These are phyloP conservation scores for Sabuloglossum arenarium DNA, from an alignment of 495 filamentous ascomycete genomes.

Conservation along the genomic window DNA sequence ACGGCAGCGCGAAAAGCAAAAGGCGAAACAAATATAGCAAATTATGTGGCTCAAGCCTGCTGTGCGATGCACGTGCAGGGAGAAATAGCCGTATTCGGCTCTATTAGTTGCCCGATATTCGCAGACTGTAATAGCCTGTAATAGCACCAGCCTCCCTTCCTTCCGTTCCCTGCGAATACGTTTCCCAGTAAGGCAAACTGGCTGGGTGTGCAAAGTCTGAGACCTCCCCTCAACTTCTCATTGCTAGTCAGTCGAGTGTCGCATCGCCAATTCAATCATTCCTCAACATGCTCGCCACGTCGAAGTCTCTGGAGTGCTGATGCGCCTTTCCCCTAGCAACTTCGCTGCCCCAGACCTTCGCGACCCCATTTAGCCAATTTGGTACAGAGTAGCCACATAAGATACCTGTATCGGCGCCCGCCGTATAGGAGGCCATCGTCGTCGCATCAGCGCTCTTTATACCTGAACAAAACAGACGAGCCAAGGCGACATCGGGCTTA, in stretches of 20 bases:
- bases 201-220: neutral
- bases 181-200: constrained; percentile 1
- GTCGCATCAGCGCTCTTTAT: neutral
- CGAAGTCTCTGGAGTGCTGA: neutral
- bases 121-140: neutral
- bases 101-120: neutral
- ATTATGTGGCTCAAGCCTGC: neutral
- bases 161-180: neutral
- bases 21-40: constrained; percentile 20
- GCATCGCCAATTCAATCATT: constrained; percentile 1
- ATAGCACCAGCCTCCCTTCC: neutral
- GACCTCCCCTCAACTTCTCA: neutral
- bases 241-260: neutral
- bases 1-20: too few species aligned
- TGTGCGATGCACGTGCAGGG: neutral
- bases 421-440: neutral
- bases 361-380: neutral
- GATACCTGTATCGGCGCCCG: neutral
- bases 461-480: neutral
- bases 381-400: neutral
- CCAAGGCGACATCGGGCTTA: neutral
- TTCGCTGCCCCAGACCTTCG: neutral
- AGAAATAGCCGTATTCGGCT: neutral
- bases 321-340: neutral
- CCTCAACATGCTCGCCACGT: neutral